phyloP scores from a whole-genome alignment of 163 green algal genomes.

The Scenedesmus sp. region DNA sequence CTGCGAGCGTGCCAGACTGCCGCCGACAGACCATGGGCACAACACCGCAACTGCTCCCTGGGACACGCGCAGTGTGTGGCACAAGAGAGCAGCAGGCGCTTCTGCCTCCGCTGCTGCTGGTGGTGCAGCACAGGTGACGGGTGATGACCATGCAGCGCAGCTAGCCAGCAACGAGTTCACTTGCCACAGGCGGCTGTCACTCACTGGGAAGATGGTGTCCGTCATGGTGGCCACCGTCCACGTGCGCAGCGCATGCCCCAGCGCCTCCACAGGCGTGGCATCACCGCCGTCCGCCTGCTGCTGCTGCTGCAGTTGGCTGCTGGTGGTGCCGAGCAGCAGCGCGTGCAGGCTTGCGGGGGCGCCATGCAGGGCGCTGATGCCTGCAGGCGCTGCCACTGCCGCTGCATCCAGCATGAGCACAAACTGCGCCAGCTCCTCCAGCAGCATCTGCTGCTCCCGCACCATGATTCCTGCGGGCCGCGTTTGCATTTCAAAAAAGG shows the following conservation, averaged over 20 bases:
- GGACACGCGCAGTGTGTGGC: too few relatives aligned
- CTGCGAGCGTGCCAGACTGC: too few relatives aligned
- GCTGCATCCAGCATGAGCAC: constrained; percentile 28
- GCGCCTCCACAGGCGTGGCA: not conserved
- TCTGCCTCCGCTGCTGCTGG: too few relatives aligned
- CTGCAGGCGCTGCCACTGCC: not conserved
- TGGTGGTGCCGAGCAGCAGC: constrained; percentile 2
- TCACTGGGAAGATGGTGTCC: constrained; percentile 42
- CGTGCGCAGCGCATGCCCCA: not conserved
- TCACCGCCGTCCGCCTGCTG: not conserved
- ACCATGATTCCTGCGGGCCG: constrained; percentile 56
- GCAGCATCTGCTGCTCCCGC: constrained; percentile 56
- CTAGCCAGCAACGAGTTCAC: not conserved
- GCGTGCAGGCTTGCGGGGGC: constrained; percentile 14
- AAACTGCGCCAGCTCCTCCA: constrained; percentile 54
- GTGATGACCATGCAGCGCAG: not conserved
- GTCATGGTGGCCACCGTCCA: constrained; percentile 39
- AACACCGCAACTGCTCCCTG: too few relatives aligned
- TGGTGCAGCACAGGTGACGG: not conserved
- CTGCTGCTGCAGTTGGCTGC: constrained; percentile 3
- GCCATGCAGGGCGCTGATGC: not conserved
- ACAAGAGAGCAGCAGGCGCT: too few relatives aligned
- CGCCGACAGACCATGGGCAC: too few relatives aligned
- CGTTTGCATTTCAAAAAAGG: not conserved
- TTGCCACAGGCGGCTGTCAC: not conserved